phyloP scores from a whole-genome alignment of 441 rosid species.

The Pelargonium fulgidum region DNA sequence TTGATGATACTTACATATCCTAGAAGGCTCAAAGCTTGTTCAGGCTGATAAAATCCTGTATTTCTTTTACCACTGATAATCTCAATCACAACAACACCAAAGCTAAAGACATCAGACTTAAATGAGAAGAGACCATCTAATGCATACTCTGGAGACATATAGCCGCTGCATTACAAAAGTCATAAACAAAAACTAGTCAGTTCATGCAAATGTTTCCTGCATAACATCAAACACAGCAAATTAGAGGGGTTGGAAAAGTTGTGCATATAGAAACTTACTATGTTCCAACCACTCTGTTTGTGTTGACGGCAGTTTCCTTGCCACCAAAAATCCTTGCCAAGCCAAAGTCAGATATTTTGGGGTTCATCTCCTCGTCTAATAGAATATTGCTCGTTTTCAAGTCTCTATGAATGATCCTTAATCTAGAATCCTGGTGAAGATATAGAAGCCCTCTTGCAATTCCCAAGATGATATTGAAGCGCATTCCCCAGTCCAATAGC shows the following conservation, averaged over 20 bases:
- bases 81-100: constrained; percentile 62
- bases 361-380: constrained; percentile 43
- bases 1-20: constrained; percentile 38
- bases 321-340: constrained; percentile 49
- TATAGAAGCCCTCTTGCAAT: constrained; percentile 56
- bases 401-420: constrained; percentile 49
- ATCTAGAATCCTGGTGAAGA: constrained; percentile 68
- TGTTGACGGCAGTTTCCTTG: constrained; percentile 47
- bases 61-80: constrained; percentile 49
- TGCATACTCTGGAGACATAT: constrained; percentile 69
- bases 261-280: constrained; percentile 34
- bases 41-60: constrained; percentile 39
- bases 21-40: constrained; percentile 38
- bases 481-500: constrained; percentile 38
- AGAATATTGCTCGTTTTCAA: constrained; percentile 40
- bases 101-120: constrained; percentile 66
- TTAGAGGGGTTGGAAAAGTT: background rate
- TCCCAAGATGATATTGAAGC: constrained; percentile 44
- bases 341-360: constrained; percentile 48
- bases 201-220: background rate
- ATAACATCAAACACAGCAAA: background rate
- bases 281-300: constrained; percentile 55
- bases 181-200: background rate
- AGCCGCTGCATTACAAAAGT: constrained; percentile 37
- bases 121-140: constrained; percentile 55